Base-by-base conservation (phyloP, 495 filamentous ascomycete species). In the Podospora appendiculata region DNA sequence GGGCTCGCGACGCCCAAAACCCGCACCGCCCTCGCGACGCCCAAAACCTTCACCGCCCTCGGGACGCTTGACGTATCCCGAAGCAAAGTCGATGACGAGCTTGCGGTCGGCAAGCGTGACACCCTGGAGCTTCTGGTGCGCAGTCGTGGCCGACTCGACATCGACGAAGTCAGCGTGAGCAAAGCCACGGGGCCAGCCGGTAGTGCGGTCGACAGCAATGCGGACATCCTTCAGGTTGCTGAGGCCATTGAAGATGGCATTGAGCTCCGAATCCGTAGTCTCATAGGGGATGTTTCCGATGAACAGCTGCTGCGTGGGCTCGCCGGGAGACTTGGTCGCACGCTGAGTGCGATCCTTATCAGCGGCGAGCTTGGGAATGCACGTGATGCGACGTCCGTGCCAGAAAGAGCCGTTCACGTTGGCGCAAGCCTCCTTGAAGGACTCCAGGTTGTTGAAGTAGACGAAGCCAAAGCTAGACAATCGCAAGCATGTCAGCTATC, bases 271-370 rank as follows among this genome's bases (percentile, higher is more conserved):
- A 58, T 96, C 93, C 4, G 87, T 86, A 71, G 92, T 83, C 67
- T 96, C 88, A 59, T 87, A 96, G 36, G 88, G 80, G 63, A 98
- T 82, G 68, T 94, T 93, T 52, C 93, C 93, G 55, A 98, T 79
- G 68, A 85, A 96, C 35, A 98, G 75, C 6, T 84, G 87, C 48
- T 73, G 77, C 17, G 80, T 80, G 12, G 85, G 82, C 16, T 69
- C 56, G 36, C 65, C 45, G 44, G 39, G 50, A 4, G 42, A 40
- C 47, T 13, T 50, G 25, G 25, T 2, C 25, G 25, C 25, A 2
- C 25, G n/a, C n/a, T n/a, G n/a, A n/a, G n/a, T 25, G 25, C 25
- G 25, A 25, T 8, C 40, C 45, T n/a, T 36, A 18, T 50, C 47
- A 6, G 7, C 41, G 16, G 10, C 6, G 16, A 32, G 1, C 18